phyloP scores from a whole-genome alignment of 2,329 filamentous ascomycete species.

The Knoxdaviesia proteae region DNA sequence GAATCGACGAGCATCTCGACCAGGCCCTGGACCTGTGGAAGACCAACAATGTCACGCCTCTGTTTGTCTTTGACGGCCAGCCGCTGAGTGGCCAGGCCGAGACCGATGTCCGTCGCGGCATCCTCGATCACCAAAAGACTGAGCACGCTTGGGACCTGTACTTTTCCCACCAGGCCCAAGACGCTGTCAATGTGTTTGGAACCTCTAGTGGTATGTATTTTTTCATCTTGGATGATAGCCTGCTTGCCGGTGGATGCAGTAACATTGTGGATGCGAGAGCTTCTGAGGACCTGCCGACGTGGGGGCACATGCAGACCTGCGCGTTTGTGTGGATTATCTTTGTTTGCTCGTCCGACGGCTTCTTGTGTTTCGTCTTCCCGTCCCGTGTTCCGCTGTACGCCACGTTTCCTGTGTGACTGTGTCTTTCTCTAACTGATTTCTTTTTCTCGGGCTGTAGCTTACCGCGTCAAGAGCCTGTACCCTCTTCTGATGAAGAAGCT shows the following conservation, averaged over 20 bases:
- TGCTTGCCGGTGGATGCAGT: too few species aligned
- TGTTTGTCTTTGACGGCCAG: conserved; percentile 87
- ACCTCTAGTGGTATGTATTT: conserved; percentile 40
- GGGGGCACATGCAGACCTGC: too few species aligned
- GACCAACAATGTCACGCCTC: conserved; percentile 46
- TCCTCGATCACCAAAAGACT: conserved; percentile 47
- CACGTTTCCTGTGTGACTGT: too few species aligned
- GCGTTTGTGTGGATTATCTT: too few species aligned
- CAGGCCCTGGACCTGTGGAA: conserved; percentile 56
- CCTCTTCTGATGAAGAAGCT: conserved; percentile 59
- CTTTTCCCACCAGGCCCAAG: conserved; percentile 55
- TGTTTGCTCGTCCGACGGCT: not conserved
- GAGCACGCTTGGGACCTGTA: conserved; percentile 75
- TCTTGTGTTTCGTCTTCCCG: not conserved
- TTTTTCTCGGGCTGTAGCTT: conserved; percentile 28
- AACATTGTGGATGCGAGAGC: too few species aligned
- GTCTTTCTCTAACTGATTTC: not conserved
- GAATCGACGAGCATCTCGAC: conserved; percentile 55
- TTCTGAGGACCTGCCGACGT: too few species aligned
- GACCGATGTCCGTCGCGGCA: conserved; percentile 40
- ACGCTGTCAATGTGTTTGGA: conserved; percentile 74
- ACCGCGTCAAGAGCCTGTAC: conserved; percentile 50
- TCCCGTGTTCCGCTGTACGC: conserved; percentile 1
- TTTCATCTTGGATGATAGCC: too few species aligned
- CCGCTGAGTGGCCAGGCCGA: conserved; percentile 59